These are phyloP conservation scores for Trichoderma sp. DNA, from an alignment of 2,329 filamentous ascomycete genomes.

Conservation along the genomic window DNA sequence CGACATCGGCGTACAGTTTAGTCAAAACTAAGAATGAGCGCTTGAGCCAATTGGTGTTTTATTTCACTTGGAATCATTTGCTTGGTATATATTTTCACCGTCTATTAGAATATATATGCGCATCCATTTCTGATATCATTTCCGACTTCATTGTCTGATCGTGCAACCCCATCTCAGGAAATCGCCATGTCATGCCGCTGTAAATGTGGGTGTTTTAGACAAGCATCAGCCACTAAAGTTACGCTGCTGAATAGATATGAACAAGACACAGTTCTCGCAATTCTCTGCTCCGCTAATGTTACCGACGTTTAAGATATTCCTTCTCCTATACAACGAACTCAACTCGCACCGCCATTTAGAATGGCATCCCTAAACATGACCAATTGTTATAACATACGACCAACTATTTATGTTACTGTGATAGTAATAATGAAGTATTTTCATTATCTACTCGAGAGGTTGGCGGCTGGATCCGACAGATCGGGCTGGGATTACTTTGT, in stretches of 20 bases:
- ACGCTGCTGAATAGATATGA: neutral
- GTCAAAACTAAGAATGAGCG: neutral
- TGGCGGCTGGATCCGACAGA: neutral
- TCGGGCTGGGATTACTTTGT: neutral
- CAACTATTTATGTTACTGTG: neutral
- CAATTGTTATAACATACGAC: neutral
- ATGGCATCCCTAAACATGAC: neutral
- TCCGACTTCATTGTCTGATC: neutral
- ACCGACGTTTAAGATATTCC: neutral
- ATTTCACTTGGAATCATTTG: neutral
- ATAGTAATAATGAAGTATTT: neutral
- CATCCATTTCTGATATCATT: neutral
- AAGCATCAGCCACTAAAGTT: neutral
- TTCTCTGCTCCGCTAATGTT: neutral
- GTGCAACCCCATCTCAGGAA: neutral
- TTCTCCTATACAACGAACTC: neutral
- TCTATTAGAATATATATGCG: neutral
- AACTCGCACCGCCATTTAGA: neutral
- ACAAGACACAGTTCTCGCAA: neutral
- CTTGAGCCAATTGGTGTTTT: neutral
- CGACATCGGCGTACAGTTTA: slow-evolving; percentile 11
- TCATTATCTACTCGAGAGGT: neutral
- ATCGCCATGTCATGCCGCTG: neutral
- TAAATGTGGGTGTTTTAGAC: neutral
- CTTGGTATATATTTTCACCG: neutral